A percentile compares a stretch with the other conserved stretches of the same genome.
Conservation (phyloP, 257 asterid genomes). For the Solanum habrochaites region DNA sequence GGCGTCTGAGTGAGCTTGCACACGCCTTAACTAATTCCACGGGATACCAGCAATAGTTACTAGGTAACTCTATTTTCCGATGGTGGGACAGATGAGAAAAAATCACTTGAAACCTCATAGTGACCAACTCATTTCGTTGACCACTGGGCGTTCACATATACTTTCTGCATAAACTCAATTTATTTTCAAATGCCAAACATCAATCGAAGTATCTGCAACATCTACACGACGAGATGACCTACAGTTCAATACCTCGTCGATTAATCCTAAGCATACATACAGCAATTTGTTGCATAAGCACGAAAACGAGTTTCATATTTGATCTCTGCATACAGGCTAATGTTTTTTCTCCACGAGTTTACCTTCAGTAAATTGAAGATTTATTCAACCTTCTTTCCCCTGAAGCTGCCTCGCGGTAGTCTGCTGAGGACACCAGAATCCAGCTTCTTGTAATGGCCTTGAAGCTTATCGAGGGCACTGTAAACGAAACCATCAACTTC, state of each 20-base stretch:
- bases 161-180: not conserved
- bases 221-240: not conserved
- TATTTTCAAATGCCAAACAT: not conserved
- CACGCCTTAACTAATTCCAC: not conserved
- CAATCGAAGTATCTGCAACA: not conserved
- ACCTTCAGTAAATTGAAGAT: not conserved
- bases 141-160: not conserved
- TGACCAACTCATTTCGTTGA: not conserved
- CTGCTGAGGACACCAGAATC: constrained; percentile 51
- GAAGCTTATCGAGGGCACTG: constrained; percentile 38
- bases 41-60: not conserved
- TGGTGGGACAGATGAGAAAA: not conserved
- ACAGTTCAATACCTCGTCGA: not conserved
- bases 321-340: not conserved
- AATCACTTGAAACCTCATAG: not conserved
- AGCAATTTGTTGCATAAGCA: not conserved
- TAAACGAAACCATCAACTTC: constrained; percentile 52
- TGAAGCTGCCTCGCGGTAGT: constrained; percentile 37
- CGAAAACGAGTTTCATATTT: not conserved
- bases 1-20: not conserved
- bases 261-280: not conserved
- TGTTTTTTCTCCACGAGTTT: not conserved
- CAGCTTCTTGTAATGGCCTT: constrained; percentile 50
- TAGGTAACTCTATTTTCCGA: not conserved
- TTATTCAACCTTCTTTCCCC: constrained; percentile 46